Base-by-base conservation (phyloP, 2,329 filamentous ascomycete genomes). In the Cyphellophora europaea region DNA sequence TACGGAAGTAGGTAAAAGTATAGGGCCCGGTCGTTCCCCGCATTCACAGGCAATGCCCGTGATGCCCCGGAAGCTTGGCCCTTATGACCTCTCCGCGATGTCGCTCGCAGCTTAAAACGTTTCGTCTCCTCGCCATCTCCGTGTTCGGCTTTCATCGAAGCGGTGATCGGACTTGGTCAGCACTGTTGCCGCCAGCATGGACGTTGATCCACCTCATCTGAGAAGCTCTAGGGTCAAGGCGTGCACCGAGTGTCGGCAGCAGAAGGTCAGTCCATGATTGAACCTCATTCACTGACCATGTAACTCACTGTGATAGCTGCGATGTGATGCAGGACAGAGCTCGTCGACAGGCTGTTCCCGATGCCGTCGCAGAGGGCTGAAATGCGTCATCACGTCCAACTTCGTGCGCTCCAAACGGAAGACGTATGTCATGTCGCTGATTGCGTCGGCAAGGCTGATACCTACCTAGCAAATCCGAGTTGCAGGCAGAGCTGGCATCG, bases 211-310 rank as follows among this genome's bases (percentile, higher is more conserved):
- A n/a, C 8, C 21, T 8, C 21, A 25, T 25, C n/a, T 25, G 21
- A 8, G 21, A n/a, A 25, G n/a, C 21, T 25, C 21, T 25, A 8
- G 21, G 21, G 19, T 42, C 14, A 42, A 36, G 49, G 76, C 76
- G n/a, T 80, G 76, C 54, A 79, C 79, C 50, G 74, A 80, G 51
- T 80, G 76, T 53, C 66, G 76, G 32, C 76, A 80, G 55, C 76
- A 80, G 49, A 80, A 80, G 65, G 76, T 79, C 40, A 53, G 51
- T 38, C 27, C 16, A 5, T 17, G 21, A 8, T 14, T 27, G 8
- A 11, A n/a, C 11, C 11, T 16, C 5, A 13, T 6, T 25, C 11
- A n/a, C 18, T 32, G 5, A 27, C n/a, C 18, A 11, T 12, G 15
- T 5, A n/a, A n/a, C n/a, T n/a, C n/a, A n/a, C n/a, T n/a, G 13